Conservation (phyloP, 345 rosid species). For the Pistacia integerrima region DNA sequence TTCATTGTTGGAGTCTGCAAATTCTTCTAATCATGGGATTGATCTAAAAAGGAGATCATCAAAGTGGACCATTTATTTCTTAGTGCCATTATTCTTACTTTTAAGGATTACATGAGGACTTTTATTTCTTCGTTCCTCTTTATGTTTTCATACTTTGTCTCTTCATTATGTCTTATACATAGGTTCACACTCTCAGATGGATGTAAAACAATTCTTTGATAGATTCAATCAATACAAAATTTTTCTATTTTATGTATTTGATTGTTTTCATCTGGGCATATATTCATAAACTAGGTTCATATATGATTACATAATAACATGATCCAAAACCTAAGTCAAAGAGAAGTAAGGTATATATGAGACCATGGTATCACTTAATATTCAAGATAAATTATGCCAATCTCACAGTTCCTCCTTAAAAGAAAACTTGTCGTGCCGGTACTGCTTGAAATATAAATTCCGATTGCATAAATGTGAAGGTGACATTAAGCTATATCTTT, state of each 20-base stretch:
- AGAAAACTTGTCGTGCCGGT: conserved; percentile 9
- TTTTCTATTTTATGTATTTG: no score
- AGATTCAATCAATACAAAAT: neutral
- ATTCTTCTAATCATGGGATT: conserved; percentile 44
- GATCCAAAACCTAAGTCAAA: neutral
- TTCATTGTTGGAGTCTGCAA: conserved; percentile 57
- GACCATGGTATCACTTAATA: neutral
- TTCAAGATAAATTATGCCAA: neutral
- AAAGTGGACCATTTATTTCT: conserved; percentile 32
- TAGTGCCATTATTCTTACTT: conserved; percentile 36
- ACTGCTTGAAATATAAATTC: no score
- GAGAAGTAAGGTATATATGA: neutral
- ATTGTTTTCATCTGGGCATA: neutral
- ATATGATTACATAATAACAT: no score
- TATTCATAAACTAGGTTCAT: no score
- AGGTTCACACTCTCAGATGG: neutral
- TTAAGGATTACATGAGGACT: conserved; percentile 6
- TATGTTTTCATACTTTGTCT: neutral
- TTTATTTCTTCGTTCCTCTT: neutral
- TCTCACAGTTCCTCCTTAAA: neutral
- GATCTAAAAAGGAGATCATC: conserved; percentile 17
- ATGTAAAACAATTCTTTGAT: neutral
- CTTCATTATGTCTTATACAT: neutral
- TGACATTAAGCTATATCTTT: no score
- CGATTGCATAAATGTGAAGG: no score